Conservation (phyloP, 345 rosid species). For the Aquilaria sinensis region DNA sequence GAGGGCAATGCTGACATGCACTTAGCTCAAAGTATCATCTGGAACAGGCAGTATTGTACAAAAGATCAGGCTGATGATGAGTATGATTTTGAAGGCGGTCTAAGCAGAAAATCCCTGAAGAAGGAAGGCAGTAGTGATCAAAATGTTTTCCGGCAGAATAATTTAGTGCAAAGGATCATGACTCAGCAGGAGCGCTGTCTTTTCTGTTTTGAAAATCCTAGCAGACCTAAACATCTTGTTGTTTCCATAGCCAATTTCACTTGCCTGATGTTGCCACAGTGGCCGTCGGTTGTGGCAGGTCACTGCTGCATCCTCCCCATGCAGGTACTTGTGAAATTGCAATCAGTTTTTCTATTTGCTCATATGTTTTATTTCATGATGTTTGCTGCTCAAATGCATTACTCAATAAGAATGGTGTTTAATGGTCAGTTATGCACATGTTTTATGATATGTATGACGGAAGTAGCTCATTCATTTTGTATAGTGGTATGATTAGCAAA, state of each 20-base stretch:
- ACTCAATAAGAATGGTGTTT: too few relatives aligned
- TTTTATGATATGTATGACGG: background rate
- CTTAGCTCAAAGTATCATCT: constrained; percentile 66
- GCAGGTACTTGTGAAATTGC: constrained; percentile 41
- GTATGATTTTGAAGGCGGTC: constrained; percentile 80
- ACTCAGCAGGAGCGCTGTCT: constrained; percentile 95
- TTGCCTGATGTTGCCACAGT: constrained; percentile 77
- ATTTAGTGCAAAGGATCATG: constrained; percentile 44
- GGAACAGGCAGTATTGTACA: constrained; percentile 59
- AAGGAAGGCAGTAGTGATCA: constrained; percentile 32
- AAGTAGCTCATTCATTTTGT: background rate
- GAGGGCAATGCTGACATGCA: constrained; percentile 47
- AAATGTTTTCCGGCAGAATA: constrained; percentile 31
- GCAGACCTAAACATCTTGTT: constrained; percentile 75
- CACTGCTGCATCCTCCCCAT: constrained; percentile 86
- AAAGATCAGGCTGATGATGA: constrained; percentile 85
- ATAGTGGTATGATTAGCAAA: background rate
- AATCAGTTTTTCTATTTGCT: background rate
- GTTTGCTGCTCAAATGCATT: too few relatives aligned
- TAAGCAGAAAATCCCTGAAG: constrained; percentile 47
- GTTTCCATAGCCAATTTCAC: constrained; percentile 89
- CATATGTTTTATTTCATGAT: background rate
- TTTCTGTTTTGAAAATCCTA: constrained; percentile 92
- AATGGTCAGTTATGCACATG: too few relatives aligned
- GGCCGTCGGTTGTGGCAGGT: constrained; percentile 72